Evolutionary conservation across 495 filamentous ascomycete genomes (phyloP).

Genomic region (Aspergillus sclerotiicarbonarius): DNA sequence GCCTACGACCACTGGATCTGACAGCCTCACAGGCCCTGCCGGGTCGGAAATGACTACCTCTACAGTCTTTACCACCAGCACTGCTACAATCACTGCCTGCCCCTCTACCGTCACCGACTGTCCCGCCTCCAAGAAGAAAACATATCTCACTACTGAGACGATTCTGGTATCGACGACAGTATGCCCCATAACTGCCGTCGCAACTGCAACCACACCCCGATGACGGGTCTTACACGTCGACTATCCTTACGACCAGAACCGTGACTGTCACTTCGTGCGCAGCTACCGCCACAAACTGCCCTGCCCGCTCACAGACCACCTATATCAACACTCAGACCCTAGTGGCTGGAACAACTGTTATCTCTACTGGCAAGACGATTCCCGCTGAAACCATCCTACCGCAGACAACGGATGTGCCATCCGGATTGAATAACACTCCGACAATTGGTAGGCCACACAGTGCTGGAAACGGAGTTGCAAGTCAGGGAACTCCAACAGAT

Average conservation of each 20-base stretch:
- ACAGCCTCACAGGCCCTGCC: not conserved
- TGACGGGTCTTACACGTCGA: not conserved
- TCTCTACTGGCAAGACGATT: not conserved
- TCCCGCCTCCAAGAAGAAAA: not conserved
- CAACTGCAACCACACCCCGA: not conserved
- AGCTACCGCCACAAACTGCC: not conserved
- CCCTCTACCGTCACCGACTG: not conserved
- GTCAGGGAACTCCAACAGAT: too few relatives aligned
- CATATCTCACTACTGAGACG: not conserved
- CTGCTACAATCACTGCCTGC: not conserved
- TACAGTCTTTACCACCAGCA: not conserved
- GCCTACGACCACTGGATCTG: not conserved
- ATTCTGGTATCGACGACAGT: not conserved
- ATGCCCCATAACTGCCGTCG: not conserved
- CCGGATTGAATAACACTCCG: not conserved
- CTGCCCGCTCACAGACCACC: not conserved
- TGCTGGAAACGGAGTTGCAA: not conserved
- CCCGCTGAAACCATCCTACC: not conserved
- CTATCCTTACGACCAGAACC: not conserved
- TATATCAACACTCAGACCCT: not conserved
- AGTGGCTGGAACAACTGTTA: not conserved
- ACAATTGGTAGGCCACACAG: not conserved
- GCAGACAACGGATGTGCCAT: not conserved
- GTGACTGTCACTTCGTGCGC: not conserved
- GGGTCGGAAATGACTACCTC: not conserved